These are phyloP conservation scores for Hypoxylon sp. DNA, from an alignment of 2,329 filamentous ascomycete species.

Conservation along the genomic window DNA sequence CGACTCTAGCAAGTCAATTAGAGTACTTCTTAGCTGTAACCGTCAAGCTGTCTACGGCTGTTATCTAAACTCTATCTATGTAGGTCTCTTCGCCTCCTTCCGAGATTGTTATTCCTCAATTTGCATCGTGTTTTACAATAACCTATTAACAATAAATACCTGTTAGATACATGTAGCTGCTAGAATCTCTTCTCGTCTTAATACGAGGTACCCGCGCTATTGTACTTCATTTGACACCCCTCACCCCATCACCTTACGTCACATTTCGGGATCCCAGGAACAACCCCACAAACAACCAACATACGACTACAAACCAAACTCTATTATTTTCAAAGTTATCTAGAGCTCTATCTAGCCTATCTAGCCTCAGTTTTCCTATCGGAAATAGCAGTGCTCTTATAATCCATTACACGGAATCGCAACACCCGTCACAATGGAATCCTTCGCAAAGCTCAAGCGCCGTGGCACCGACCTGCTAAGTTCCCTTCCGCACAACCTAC, in stretches of 20 bases:
- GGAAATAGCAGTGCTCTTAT: background rate
- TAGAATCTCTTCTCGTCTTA: background rate
- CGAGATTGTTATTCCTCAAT: background rate
- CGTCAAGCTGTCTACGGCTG: background rate
- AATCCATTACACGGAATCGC: constrained; percentile 7
- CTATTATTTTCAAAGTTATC: background rate
- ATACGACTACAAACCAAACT: background rate
- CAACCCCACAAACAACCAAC: constrained; percentile 15
- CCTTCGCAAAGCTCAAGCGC: constrained; percentile 66
- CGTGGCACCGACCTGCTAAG: constrained; percentile 67
- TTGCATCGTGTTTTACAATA: background rate
- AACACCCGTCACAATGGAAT: constrained; percentile 59
- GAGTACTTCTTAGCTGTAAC: background rate
- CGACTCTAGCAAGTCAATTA: background rate
- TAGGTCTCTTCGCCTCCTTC: background rate
- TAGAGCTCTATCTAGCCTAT: background rate
- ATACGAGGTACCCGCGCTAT: background rate
- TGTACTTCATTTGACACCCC: background rate
- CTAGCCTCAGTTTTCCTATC: background rate
- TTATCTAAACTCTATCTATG: background rate
- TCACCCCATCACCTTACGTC: constrained; percentile 37
- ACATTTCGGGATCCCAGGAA: constrained; percentile 31
- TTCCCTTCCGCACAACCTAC: constrained; percentile 61
- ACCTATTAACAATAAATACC: background rate
- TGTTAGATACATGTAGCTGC: background rate